These are phyloP conservation scores for Parachaetomium inaequale DNA, from an alignment of 495 filamentous ascomycete genomes.

Conservation along the genomic window DNA sequence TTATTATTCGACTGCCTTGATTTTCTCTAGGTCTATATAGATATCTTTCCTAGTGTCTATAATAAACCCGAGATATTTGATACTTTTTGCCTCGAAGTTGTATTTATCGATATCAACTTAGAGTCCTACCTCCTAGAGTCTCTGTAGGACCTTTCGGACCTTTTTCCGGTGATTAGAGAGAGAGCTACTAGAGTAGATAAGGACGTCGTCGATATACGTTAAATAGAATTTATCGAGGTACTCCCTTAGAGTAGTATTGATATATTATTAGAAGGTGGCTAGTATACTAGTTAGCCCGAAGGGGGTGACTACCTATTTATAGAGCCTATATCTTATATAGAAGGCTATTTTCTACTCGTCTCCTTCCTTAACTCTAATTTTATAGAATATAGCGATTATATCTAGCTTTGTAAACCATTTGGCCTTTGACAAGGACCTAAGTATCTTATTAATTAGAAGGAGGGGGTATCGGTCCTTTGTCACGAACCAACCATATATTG, in stretches of 20 bases:
- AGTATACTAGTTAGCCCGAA: conserved; percentile 32
- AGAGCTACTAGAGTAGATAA: conserved; percentile 5
- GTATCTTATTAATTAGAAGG: conserved; percentile 43
- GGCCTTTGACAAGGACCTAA: conserved; percentile 29
- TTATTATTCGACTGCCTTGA: not conserved
- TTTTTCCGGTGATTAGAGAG: not conserved
- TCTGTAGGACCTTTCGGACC: not conserved
- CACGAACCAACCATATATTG: too few species aligned
- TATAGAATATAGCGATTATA: conserved; percentile 15
- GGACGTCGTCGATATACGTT: conserved; percentile 10
- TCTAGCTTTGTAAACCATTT: conserved; percentile 48
- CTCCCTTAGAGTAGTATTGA: conserved; percentile 30
- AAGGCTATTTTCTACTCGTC: conserved; percentile 35
- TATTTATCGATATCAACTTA: not conserved
- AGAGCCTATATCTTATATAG: conserved; percentile 27
- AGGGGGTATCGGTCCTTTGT: conserved; percentile 47
- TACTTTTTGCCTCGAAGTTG: not conserved
- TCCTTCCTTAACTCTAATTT: conserved; percentile 25
- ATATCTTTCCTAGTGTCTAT: not conserved
- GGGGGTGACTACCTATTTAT: conserved; percentile 34
- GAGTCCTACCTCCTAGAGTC: not conserved
- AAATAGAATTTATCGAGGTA: conserved; percentile 27
- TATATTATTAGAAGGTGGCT: conserved; percentile 29
- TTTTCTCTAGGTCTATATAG: not conserved
- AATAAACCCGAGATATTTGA: conserved; percentile 1